Evolutionary conservation across 345 rosid genomes (phyloP), one percentile per base, ranked within the genome.

Genomic region (Linum usitatissimum): DNA sequence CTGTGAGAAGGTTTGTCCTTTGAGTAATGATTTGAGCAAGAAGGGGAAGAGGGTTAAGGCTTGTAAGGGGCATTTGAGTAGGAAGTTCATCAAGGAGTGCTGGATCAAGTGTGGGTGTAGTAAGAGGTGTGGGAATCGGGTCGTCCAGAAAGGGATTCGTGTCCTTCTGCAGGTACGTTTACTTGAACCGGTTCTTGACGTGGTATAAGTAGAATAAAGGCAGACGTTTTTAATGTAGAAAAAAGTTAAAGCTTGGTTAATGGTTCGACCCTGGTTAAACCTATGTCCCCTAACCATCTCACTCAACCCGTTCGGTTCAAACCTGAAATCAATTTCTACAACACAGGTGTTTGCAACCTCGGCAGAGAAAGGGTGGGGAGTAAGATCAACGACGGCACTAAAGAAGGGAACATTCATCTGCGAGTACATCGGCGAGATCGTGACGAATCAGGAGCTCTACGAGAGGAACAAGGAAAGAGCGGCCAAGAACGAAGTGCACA

Each of bases 1-100:
- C 66, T 71, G 70, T 39, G 75, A 71, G 15, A 56, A 77, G 71
- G 88, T 74, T 30, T 89, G 96, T 68, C 98, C 98, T 3, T 57
- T 85, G 39, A 88, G 83, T 78, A 71, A 73, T 53, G 63, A 60
- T 17, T 3, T 23, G 18, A 15, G 20, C 9, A 12, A 10, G 54
- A 58, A 34, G 79, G 12, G 36, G 20, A 53, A 21, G 64, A 57
- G 39, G 62, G 66, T 56, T 20, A 71, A 62, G 58, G 64, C 30
- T 9, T 62, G 75, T 39, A 51, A 62, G 15, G 71, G 71, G 1
- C 75, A 62, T 48, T 30, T 71, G 57, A 71, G 21, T 1, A 66
- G 64, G 63, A 71, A 57, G 38, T 71, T 71, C 59, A 53, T 71
- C 7, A 71, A 71, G 59, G 75, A 71, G 39, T 71, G 75, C 63